These are phyloP conservation scores for Papiliotrema fonsecae DNA, from an alignment of 1,284 basidiomycete genomes.

Conservation along the genomic window DNA sequence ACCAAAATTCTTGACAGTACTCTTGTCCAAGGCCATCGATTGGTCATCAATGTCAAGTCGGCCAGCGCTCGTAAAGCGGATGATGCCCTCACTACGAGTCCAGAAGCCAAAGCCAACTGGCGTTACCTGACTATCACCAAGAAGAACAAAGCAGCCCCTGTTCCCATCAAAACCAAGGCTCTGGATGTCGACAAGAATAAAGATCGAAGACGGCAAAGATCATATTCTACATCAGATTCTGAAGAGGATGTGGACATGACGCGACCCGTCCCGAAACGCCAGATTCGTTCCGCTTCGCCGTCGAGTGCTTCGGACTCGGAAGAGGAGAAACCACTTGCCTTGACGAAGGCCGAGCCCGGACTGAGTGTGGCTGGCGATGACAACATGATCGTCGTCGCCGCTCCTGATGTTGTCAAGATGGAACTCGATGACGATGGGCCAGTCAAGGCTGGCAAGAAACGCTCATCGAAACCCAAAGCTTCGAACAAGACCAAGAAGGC, in stretches of 20 bases:
- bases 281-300: not conserved
- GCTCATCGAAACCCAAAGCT: conserved; percentile 12
- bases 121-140: conserved; percentile 29
- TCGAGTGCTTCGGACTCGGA: not conserved
- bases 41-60: conserved; percentile 24
- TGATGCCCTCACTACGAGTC: conserved; percentile 4
- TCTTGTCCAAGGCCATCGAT: conserved; percentile 25
- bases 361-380: no score
- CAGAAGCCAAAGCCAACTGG: conserved; percentile 22
- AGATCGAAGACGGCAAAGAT: conserved; percentile 11
- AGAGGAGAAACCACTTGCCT: not conserved
- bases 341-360: not conserved
- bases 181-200: not conserved
- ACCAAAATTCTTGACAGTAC: conserved; percentile 38
- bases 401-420: conserved; percentile 2
- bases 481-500: conserved; percentile 32
- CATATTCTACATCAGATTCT: conserved; percentile 17
- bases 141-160: not conserved
- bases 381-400: no score
- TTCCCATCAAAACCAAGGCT: not conserved
- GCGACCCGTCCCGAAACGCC: not conserved
- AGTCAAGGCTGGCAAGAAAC: conserved; percentile 18
- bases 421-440: conserved; percentile 10
- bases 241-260: conserved; percentile 18
- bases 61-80: conserved; percentile 10